These are phyloP conservation scores for Fusarium staphyleae DNA, from an alignment of 2,329 filamentous ascomycete species.

Conservation along the genomic window DNA sequence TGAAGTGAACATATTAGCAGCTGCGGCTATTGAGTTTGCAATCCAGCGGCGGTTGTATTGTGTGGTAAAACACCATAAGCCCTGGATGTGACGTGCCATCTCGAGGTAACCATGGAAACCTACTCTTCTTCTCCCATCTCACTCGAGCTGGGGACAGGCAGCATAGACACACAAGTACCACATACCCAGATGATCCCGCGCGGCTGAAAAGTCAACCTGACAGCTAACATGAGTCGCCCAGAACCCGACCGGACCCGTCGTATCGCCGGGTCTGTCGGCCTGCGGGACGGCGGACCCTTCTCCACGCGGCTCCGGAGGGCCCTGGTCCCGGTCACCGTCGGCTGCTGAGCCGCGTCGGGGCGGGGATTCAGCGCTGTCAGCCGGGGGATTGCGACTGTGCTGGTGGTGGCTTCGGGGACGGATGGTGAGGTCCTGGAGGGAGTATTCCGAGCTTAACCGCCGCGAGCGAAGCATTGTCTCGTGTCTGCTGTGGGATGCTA, in stretches of 20 bases:
- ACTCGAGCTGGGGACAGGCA: background rate
- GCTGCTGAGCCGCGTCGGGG: constrained; percentile 11
- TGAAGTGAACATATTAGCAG: background rate
- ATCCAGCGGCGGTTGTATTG: background rate
- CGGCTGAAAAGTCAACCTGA: constrained; percentile 35
- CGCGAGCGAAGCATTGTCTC: constrained; percentile 16
- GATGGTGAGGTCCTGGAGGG: constrained; percentile 31
- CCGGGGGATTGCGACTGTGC: background rate
- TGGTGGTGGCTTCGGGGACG: background rate
- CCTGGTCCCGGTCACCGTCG: constrained; percentile 6
- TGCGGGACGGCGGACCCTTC: constrained; percentile 36
- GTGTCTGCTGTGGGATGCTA: no score
- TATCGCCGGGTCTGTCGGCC: constrained; percentile 9
- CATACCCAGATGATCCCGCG: constrained; percentile 41
- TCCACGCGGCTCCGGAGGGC: constrained; percentile 27
- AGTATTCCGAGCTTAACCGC: constrained; percentile 33
- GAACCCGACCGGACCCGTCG: constrained; percentile 20
- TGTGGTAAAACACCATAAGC: no score
- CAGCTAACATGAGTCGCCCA: constrained; percentile 37
- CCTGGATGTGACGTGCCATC: background rate
- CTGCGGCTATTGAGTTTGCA: background rate
- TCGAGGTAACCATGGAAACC: background rate
- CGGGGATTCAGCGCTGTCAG: background rate
- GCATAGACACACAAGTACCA: background rate
- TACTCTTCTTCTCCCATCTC: background rate